Evolutionary conservation across 345 rosid species (phyloP).

Genomic region (Acer negundo): DNA sequence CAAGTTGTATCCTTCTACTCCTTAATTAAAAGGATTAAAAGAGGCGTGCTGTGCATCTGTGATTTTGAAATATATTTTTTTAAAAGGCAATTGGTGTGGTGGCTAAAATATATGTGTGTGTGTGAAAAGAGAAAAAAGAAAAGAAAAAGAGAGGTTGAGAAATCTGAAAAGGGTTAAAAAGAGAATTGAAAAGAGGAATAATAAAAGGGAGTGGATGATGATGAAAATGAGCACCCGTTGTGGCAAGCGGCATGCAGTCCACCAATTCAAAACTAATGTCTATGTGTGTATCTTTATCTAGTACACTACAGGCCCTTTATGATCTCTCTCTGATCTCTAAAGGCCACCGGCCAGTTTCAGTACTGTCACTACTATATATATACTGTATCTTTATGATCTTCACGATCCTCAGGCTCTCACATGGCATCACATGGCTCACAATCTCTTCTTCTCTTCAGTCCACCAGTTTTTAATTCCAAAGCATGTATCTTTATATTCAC

Average conservation of each 20-base stretch:
- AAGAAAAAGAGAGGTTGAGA: neutral
- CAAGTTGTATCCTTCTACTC: too few relatives aligned
- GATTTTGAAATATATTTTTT: too few relatives aligned
- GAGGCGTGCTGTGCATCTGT: too few relatives aligned
- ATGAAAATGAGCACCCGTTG: neutral
- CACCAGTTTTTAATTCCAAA: neutral
- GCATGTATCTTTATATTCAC: slow-evolving; percentile 8
- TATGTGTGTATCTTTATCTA: neutral
- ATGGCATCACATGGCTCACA: neutral
- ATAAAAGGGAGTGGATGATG: slow-evolving; percentile 6
- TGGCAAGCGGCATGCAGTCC: neutral
- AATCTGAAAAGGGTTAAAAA: neutral
- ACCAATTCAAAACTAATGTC: neutral
- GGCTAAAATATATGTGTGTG: neutral
- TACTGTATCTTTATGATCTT: slow-evolving; percentile 6
- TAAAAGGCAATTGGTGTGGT: neutral
- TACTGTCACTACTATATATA: too few relatives aligned
- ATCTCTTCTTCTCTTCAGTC: neutral
- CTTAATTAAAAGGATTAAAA: too few relatives aligned
- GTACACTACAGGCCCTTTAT: too few relatives aligned
- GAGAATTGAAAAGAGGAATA: neutral
- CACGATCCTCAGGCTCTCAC: neutral
- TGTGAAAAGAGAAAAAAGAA: slow-evolving; percentile 2
- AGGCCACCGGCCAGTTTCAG: slow-evolving; percentile 1
- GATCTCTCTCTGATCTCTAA: neutral